Evolutionary conservation across 331 rosid genomes (phyloP).

Genomic region (Phaseolus coccineus): DNA sequence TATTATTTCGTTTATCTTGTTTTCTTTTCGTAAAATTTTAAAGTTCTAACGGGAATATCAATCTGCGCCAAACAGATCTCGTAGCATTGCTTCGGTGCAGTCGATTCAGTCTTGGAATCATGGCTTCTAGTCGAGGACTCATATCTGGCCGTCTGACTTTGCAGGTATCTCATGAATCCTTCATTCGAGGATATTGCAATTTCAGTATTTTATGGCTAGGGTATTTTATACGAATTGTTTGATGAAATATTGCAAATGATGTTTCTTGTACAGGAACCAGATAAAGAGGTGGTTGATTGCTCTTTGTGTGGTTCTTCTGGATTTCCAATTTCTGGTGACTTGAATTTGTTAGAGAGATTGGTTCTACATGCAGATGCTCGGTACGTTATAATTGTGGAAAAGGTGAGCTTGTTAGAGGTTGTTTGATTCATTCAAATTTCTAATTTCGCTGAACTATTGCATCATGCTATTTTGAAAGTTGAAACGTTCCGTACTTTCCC

Average conservation of each 20-base stretch:
- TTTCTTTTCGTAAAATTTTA: too few species aligned
- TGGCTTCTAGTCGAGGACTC: slow-evolving; percentile 95
- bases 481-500: slow-evolving; percentile 23
- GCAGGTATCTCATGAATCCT: slow-evolving; percentile 55
- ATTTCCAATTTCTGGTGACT: slow-evolving; percentile 77
- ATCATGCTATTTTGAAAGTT: slow-evolving; percentile 27
- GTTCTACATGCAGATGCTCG: slow-evolving; percentile 76
- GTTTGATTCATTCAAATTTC: slow-evolving; percentile 32
- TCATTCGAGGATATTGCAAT: slow-evolving; percentile 26
- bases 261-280: slow-evolving; percentile 66
- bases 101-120: slow-evolving; percentile 91
- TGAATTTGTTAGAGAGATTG: slow-evolving; percentile 63
- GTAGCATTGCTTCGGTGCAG: slow-evolving; percentile 93
- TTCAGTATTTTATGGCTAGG: background rate
- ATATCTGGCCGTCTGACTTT: slow-evolving; percentile 77
- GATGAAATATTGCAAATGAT: slow-evolving; percentile 23
- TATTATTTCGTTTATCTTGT: too few species aligned
- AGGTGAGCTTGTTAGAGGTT: slow-evolving; percentile 66
- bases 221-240: slow-evolving; percentile 3
- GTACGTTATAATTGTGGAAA: slow-evolving; percentile 83
- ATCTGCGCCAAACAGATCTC: slow-evolving; percentile 62
- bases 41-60: background rate
- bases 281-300: slow-evolving; percentile 76
- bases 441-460: background rate
- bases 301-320: slow-evolving; percentile 82